Evolutionary conservation across 2,329 filamentous ascomycete species (phyloP), one percentile per base, ranked within the genome.

Genomic region (Nannizziopsis arthrosporioides): DNA sequence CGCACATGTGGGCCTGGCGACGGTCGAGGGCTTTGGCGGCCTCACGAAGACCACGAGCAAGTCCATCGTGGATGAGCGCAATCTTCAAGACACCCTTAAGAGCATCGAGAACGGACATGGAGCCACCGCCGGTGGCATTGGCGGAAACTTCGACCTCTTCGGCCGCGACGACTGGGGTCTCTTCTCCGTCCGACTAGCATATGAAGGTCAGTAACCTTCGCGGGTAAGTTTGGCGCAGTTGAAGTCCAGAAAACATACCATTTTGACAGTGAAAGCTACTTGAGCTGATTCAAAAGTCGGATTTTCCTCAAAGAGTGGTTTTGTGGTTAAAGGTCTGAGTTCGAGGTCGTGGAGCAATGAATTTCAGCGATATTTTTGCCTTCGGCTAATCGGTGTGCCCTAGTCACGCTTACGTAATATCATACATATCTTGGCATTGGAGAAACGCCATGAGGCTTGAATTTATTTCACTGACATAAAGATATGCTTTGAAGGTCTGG

Each of bases 11-110:
- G 53, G 92, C 92, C 78, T 98, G 86, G 68, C 92, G 88, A 68
- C 92, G 84, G 76, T 98, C 92, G 67, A 98, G 87, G 57, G 92
- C 90, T 81, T 98, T 98, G 77, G 84, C 88, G 59, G 92, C 92
- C 77, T 98, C 92, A 63, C 92, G 89, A 66, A 98, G 87, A 75
- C 92, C 92, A 65, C 92, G 89, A 69, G 92, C 92, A 63, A 98
- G 89, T 71, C 92, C 92, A 71, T 98, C 92, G 84, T 98, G 90
- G 84, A 96, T 95, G 65, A 98, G 85, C 57, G 92, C 84, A 70
- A 96, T 85, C 80, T 94, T 94, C 69, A 98, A 81, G 59, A 95
- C 92, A 71, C 92, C 92, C 82, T 98, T 98, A 67, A 98, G 85
- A 63, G 92, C 92, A 67, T 98, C 92, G 63, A 95, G 82, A 66